Evolutionary conservation across 495 filamentous ascomycete species (phyloP).

Genomic region (Lophiotrema nucula): DNA sequence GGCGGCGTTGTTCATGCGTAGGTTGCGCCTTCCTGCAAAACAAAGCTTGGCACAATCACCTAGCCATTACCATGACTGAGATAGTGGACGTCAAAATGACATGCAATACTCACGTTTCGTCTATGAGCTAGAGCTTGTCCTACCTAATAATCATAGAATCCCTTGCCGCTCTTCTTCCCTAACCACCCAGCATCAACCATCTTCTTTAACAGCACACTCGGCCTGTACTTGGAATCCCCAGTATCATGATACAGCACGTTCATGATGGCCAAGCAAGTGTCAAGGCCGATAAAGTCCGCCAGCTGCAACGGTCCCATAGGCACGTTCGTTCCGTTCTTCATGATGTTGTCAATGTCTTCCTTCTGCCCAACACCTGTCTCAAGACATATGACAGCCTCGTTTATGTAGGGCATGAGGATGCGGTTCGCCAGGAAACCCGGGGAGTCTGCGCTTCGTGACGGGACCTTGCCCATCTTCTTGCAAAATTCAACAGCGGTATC

Average conservation of each 20-base stretch:
- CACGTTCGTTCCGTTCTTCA: conserved; percentile 99
- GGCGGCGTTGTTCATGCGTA: too few species aligned
- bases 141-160: conserved; percentile 91
- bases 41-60: too few species aligned
- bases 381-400: conserved; percentile 94
- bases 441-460: conserved; percentile 80
- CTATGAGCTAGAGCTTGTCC: too few species aligned
- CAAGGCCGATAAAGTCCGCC: conserved; percentile 96
- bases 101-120: too few species aligned
- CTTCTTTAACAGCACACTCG: conserved; percentile 77
- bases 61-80: too few species aligned
- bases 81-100: too few species aligned
- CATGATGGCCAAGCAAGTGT: conserved; percentile 97
- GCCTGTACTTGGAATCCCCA: conserved; percentile 92
- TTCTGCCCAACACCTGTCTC: conserved; percentile 86
- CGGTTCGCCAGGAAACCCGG: conserved; percentile 96
- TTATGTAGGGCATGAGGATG: conserved; percentile 99
- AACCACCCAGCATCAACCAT: conserved; percentile 99
- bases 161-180: conserved; percentile 95
- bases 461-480: conserved; percentile 87
- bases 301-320: conserved; percentile 95
- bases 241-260: conserved; percentile 89
- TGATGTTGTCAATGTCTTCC: conserved; percentile 92
- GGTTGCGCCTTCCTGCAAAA: too few species aligned
- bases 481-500: conserved; percentile 85